phyloP scores from a whole-genome alignment of 192 early-diverging fungal species.

The Phycomyces blakesleeanus region DNA sequence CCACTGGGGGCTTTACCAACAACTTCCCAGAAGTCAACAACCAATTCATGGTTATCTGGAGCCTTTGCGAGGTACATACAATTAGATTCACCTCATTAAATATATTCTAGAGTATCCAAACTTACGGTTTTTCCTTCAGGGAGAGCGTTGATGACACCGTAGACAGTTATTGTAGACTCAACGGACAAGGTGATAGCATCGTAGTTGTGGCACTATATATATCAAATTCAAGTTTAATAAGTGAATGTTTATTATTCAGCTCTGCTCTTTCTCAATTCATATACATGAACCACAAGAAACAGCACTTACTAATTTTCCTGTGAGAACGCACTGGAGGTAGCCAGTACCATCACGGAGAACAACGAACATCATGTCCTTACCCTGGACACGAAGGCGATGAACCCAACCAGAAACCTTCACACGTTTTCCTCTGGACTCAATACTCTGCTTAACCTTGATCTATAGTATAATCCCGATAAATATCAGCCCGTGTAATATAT shows the following conservation, averaged over 20 bases:
- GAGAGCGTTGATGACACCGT: constrained; percentile 81
- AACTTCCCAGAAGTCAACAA: constrained; percentile 95
- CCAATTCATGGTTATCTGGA: constrained; percentile 93
- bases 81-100: no score
- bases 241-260: no score
- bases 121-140: constrained; percentile 88
- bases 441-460: constrained; percentile 75
- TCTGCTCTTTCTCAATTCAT: no score
- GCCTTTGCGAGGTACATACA: no score
- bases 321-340: constrained; percentile 90
- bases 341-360: constrained; percentile 94
- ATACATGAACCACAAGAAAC: no score
- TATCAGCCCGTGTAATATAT: no score
- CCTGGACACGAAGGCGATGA: constrained; percentile 91
- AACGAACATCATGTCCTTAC: constrained; percentile 95
- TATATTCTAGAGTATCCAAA: not conserved
- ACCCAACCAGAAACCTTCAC: constrained; percentile 95
- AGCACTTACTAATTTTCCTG: constrained; percentile 65
- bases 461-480: no score
- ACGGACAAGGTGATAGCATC: constrained; percentile 89
- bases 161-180: constrained; percentile 90
- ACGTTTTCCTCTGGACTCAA: constrained; percentile 65
- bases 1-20: constrained; percentile 90
- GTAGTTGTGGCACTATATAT: constrained; percentile 80
- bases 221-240: constrained; percentile 8